Evolutionary conservation across 441 rosid genomes (phyloP).

Genomic region (Arabidopsis lyrata): DNA sequence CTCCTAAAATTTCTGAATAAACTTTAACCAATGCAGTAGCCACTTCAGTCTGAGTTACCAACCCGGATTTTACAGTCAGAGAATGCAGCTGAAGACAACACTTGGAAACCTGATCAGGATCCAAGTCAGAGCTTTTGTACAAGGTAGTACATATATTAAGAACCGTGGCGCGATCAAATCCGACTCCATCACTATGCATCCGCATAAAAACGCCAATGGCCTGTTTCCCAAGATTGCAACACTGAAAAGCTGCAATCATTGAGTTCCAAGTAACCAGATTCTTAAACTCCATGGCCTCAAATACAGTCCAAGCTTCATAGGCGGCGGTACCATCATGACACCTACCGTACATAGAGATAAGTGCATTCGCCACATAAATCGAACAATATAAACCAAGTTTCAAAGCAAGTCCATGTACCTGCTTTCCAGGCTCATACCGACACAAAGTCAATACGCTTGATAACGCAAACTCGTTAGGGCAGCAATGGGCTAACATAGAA

Average conservation of each 20-base stretch:
- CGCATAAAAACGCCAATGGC: conserved; percentile 54
- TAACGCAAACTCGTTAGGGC: conserved; percentile 73
- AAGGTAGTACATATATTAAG: conserved; percentile 70
- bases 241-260: conserved; percentile 71
- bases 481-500: conserved; percentile 59
- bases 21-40: conserved; percentile 76
- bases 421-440: conserved; percentile 58
- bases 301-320: conserved; percentile 70
- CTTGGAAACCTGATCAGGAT: conserved; percentile 46
- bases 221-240: conserved; percentile 50
- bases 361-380: conserved; percentile 70
- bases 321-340: conserved; percentile 32
- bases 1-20: conserved; percentile 67
- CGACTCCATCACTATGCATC: conserved; percentile 60
- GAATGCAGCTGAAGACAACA: conserved; percentile 66
- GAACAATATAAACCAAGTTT: conserved; percentile 59
- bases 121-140: conserved; percentile 47
- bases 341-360: conserved; percentile 73
- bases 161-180: conserved; percentile 75
- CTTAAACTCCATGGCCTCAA: conserved; percentile 52
- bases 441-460: conserved; percentile 72
- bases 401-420: conserved; percentile 69
- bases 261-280: conserved; percentile 82
- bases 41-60: conserved; percentile 62
- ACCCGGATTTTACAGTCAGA: conserved; percentile 60